Conservation (phyloP, 164 flowering plant species). For the Magnolia sinica region DNA sequence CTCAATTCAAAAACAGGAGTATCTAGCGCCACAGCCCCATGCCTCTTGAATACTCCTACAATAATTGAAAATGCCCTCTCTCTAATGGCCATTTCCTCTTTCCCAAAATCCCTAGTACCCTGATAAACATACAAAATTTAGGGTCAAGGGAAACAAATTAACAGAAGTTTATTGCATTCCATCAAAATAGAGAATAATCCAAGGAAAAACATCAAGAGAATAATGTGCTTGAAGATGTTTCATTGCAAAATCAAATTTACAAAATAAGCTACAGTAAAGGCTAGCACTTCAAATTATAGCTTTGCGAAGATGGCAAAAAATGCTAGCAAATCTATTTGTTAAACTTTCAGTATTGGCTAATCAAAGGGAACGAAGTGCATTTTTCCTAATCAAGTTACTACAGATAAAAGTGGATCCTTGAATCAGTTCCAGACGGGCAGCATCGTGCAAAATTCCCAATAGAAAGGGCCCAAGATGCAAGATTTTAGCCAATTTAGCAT, state of each 20-base stretch:
- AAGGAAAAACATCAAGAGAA: too few relatives aligned
- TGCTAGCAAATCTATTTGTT: not conserved
- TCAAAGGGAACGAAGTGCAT: not conserved
- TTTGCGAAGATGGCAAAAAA: not conserved
- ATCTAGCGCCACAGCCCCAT: constrained; percentile 83
- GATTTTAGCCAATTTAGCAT: too few relatives aligned
- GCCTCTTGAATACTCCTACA: constrained; percentile 72
- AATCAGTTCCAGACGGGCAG: too few relatives aligned
- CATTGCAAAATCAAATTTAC: too few relatives aligned
- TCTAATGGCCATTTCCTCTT: constrained; percentile 88
- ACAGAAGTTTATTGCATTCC: not conserved
- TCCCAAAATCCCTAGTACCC: constrained; percentile 98
- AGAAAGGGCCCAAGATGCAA: too few relatives aligned
- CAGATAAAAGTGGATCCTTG: too few relatives aligned
- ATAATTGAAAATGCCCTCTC: constrained; percentile 77
- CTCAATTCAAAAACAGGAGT: constrained; percentile 93
- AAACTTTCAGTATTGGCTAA: not conserved
- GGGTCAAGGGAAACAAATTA: not conserved
- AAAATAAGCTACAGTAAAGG: too few relatives aligned
- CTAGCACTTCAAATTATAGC: not conserved
- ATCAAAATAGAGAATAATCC: too few relatives aligned
- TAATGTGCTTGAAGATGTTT: too few relatives aligned
- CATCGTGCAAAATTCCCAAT: too few relatives aligned
- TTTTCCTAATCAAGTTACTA: not conserved
- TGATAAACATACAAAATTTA: constrained; percentile 19